Evolutionary conservation across 306 rosid species (phyloP), one percentile per base, ranked within the genome.

Genomic region (Corylus avellana): DNA sequence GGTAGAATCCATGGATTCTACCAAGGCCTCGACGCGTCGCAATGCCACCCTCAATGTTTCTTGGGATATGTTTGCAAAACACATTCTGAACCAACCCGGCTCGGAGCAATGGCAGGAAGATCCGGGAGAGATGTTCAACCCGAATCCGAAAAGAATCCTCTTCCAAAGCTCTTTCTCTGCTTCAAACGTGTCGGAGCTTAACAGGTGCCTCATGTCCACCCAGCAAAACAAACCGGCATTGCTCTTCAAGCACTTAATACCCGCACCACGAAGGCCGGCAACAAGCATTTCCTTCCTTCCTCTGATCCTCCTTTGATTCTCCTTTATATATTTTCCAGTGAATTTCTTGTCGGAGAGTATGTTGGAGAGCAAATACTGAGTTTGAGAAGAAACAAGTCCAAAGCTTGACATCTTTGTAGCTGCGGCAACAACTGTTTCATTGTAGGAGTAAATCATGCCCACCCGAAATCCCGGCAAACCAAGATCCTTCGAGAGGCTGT

Each of bases 341-440:
- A 93, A 93, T 7, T 83, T 82, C 75, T 80, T 67, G 73, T 91
- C 97, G 0, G 82, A 68, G 0, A 94, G 87, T 44, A 94, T 72
- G 11, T 74, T 85, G 0, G 94, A 87, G 13, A 94, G 82, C 10
- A 87, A 64, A 74, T 81, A 82, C 69, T 94, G 98, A 13, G 98
- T 94, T 47, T 94, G 98, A 0, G 98, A 91, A 0, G 98, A 94
- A 55, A 92, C 75, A 12, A 94, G 80, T 0, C 97, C 94, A 17
- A 94, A 94, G 87, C 98, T 94, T n/a, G 98, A 92, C 98, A 94
- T 94, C 71, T 92, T 94, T 0, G 98, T 93, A 0, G 98, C 94
- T 0, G 93, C 86, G 1, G 89, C 83, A 8, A 93, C 84, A 14
- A 92, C 87, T 3, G 0, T 51, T 22, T 76, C 59, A 22, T 87